Conservation (phyloP, 2,329 filamentous ascomycete species). For the Sarocladium kiliense region DNA sequence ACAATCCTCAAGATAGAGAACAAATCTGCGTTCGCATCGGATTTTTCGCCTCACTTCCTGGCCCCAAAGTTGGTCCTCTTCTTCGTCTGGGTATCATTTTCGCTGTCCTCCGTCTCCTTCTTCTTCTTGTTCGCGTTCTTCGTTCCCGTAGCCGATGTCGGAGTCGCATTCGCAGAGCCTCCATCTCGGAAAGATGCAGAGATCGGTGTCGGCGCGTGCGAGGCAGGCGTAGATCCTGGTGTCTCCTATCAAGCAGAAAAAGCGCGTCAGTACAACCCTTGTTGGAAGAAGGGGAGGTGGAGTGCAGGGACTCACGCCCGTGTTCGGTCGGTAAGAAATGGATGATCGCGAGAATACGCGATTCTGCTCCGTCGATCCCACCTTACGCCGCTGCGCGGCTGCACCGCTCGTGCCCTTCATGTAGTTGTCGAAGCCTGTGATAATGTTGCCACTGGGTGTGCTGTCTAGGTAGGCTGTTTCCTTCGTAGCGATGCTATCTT, state of each 20-base stretch:
- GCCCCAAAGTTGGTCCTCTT: conserved; percentile 55
- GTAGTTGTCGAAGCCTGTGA: conserved; percentile 96
- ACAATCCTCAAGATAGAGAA: neutral
- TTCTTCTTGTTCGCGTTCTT: conserved; percentile 52
- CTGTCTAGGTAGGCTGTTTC: conserved; percentile 89
- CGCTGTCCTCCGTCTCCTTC: conserved; percentile 48
- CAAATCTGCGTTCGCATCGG: neutral
- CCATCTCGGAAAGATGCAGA: conserved; percentile 48
- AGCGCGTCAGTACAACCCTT: neutral
- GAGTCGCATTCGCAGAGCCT: conserved; percentile 47
- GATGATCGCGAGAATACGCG: conserved; percentile 67
- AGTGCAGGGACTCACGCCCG: conserved; percentile 23
- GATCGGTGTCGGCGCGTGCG: conserved; percentile 49
- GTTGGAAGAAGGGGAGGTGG: conserved; percentile 6
- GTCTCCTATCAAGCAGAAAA: conserved; percentile 31
- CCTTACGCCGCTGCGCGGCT: conserved; percentile 58
- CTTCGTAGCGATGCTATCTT: conserved; percentile 78
- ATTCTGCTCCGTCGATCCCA: conserved; percentile 62
- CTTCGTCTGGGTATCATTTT: conserved; percentile 49
- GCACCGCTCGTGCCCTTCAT: conserved; percentile 78
- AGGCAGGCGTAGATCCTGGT: conserved; percentile 40
- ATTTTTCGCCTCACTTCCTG: conserved; percentile 33
- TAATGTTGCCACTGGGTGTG: conserved; percentile 86
- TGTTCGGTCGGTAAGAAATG: conserved; percentile 52
- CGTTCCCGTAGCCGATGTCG: conserved; percentile 44